Evolutionary conservation across 345 rosid species (phyloP).

Genomic region (Excoecaria agallocha): DNA sequence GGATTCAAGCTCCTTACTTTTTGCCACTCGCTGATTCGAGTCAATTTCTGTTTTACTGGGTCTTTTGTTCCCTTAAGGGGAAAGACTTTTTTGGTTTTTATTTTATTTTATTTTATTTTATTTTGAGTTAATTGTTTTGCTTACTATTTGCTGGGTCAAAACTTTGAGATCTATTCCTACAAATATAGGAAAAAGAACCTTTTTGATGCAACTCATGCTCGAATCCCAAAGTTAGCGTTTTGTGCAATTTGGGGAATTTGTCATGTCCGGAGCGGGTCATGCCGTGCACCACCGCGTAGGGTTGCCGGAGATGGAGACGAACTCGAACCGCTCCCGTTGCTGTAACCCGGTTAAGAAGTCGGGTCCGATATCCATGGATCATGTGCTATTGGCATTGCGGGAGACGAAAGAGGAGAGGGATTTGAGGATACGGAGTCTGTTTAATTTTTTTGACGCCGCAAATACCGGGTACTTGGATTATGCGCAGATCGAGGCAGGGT

Average conservation of each 20-base stretch:
- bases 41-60: neutral
- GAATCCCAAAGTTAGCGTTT: slow-evolving; percentile 3
- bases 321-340: slow-evolving; percentile 33
- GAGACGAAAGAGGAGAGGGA: slow-evolving; percentile 91
- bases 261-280: slow-evolving; percentile 28
- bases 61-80: neutral
- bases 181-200: neutral
- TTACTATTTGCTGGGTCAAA: neutral
- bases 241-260: neutral
- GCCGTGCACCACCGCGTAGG: slow-evolving; percentile 28
- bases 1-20: neutral
- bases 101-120: too few species aligned
- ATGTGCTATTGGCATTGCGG: slow-evolving; percentile 65
- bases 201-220: slow-evolving; percentile 2
- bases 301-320: slow-evolving; percentile 38
- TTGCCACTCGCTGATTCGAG: neutral
- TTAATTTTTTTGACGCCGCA: slow-evolving; percentile 64
- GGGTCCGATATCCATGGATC: slow-evolving; percentile 66
- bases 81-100: neutral
- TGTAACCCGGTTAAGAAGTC: slow-evolving; percentile 46
- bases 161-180: slow-evolving; percentile 1
- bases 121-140: neutral
- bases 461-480: slow-evolving; percentile 67
- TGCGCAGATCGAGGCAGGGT: slow-evolving; percentile 76
- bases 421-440: slow-evolving; percentile 56